Evolutionary conservation across 768 basidiomycete genomes (phyloP), one percentile per base, ranked within the genome.

Genomic region (Tricholoma saponaceum): DNA sequence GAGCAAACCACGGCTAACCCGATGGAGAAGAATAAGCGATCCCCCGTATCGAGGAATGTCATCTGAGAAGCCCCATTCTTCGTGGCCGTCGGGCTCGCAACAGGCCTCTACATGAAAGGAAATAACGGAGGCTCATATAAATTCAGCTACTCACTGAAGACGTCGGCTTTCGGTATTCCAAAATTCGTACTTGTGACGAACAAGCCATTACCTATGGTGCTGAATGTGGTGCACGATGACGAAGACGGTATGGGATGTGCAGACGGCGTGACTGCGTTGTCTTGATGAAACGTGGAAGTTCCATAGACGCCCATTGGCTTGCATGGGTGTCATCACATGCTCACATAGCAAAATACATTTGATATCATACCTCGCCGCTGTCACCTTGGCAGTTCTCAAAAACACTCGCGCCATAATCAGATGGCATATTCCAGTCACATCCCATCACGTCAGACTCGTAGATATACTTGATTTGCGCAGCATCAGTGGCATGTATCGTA

Each of bases 231-330:
- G 75, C 93, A 95, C 20, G 77, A 70, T 16, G 83, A 87, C 2
- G 85, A 84, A 4, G 82, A 63, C 0, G 84, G 86, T 1, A 71
- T 73, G 3, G 84, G 79, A 63, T 86, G 83, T 1, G 84, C 74
- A 6, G 76, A 39, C 13, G 87, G 85, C 1, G 83, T 87, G 0
- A 60, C 67, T 0, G 79, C 76, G 30, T 83, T 69, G 35, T 85
- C 85, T 74, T 91, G 89, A 65, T 78, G 69, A 74, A 83, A 89
- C 0, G 86, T 87, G 13, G 85, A 88, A 16, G 74, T 69, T 32
- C 83, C 83, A 63, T 88, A 86, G n/a, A 88, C 78, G 26, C 85
- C 86, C 83, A 84, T 84, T 3, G 84, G 82, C 80, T 83, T 13
- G 51, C 23, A 52, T 51, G 50, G 60, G 50, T 54, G 28, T n/a